phyloP scores from a whole-genome alignment of 805 yeast genomes.

The Saccharomycopsis schoenii region DNA sequence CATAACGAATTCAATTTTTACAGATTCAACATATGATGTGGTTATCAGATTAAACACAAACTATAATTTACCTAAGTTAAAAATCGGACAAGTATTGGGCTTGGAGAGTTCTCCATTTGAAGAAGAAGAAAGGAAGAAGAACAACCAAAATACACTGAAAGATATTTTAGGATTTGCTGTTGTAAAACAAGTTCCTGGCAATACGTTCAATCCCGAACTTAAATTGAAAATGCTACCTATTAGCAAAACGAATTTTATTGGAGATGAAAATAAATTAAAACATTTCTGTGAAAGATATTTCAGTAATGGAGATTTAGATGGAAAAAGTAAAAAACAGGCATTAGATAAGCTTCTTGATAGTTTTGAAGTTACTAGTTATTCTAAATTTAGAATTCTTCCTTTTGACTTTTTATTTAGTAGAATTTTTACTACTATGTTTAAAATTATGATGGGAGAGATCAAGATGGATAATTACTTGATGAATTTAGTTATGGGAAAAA shows the following conservation, averaged over 20 bases:
- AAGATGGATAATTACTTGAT: slow-evolving; percentile 11
- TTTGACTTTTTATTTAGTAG: slow-evolving; percentile 16
- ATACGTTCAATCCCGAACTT: slow-evolving; percentile 18
- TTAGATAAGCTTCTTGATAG: background rate
- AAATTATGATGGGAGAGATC: slow-evolving; percentile 4
- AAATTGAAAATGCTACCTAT: slow-evolving; percentile 9
- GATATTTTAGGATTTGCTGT: slow-evolving; percentile 3
- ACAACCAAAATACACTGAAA: background rate
- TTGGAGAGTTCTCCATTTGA: slow-evolving; percentile 2
- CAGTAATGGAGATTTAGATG: background rate
- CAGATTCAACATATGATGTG: background rate
- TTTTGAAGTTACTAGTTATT: slow-evolving; percentile 5
- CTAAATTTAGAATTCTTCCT: slow-evolving; percentile 11
- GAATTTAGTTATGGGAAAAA: slow-evolving; percentile 17
- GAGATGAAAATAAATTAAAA: background rate
- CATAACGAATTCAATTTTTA: background rate
- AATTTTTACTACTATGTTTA: slow-evolving; percentile 9
- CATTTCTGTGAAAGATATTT: background rate
- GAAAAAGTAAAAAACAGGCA: background rate
- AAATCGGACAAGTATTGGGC: slow-evolving; percentile 14
- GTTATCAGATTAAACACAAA: slow-evolving; percentile 16
- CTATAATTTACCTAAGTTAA: slow-evolving; percentile 13
- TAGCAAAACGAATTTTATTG: background rate
- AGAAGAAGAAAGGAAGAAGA: background rate
- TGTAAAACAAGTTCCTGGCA: slow-evolving; percentile 14